phyloP scores from a whole-genome alignment of 495 filamentous ascomycete species.

The Hypoxylon lenormandii region DNA sequence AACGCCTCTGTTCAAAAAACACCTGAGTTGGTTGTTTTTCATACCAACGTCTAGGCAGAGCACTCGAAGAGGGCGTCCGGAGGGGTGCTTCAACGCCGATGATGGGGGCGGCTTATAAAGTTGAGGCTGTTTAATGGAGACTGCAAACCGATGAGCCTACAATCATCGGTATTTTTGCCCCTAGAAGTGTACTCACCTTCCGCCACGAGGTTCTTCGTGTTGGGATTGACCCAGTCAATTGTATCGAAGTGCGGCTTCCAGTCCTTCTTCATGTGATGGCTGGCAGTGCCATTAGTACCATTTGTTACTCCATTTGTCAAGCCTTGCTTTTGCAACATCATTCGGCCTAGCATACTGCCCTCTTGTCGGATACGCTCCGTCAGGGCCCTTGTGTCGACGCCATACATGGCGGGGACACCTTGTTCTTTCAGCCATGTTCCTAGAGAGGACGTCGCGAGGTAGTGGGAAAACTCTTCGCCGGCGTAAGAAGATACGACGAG shows the following conservation, averaged over 20 bases:
- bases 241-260: slow-evolving; percentile 78
- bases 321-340: slow-evolving; percentile 76
- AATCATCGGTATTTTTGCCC: slow-evolving; percentile 6
- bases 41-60: slow-evolving; percentile 95
- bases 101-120: slow-evolving; percentile 78
- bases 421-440: slow-evolving; percentile 96
- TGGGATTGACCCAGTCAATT: slow-evolving; percentile 90
- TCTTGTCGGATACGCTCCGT: slow-evolving; percentile 93
- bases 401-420: slow-evolving; percentile 94
- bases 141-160: slow-evolving; percentile 64
- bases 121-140: slow-evolving; percentile 84
- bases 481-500: slow-evolving; percentile 89
- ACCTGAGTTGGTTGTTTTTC: slow-evolving; percentile 97
- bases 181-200: slow-evolving; percentile 76
- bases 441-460: slow-evolving; percentile 86
- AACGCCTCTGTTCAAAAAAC: slow-evolving; percentile 88
- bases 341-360: slow-evolving; percentile 94
- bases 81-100: slow-evolving; percentile 79
- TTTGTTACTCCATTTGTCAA: slow-evolving; percentile 62
- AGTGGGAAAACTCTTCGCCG: slow-evolving; percentile 94
- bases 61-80: slow-evolving; percentile 84
- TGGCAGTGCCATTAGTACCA: slow-evolving; percentile 44
- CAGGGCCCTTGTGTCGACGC: slow-evolving; percentile 91
- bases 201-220: slow-evolving; percentile 87
- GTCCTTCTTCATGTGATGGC: slow-evolving; percentile 52